Evolutionary conservation across 2,329 filamentous ascomycete species (phyloP).

Genomic region (Myotisia sp.): DNA sequence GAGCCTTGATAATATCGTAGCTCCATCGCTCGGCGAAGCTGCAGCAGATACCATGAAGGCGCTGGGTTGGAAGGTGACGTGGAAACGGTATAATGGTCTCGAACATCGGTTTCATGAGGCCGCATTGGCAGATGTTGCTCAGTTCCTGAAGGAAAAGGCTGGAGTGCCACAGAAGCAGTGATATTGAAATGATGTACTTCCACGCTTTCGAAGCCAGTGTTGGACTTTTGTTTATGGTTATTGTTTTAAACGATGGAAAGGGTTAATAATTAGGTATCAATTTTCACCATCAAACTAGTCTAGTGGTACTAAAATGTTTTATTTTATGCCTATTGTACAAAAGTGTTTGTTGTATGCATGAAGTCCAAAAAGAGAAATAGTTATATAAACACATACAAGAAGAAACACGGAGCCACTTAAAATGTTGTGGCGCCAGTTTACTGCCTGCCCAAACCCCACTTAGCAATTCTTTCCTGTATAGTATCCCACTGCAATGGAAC

Average conservation of each 20-base stretch:
- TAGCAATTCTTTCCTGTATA: constrained; percentile 71
- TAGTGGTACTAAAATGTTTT: too few species aligned
- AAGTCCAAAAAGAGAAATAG: too few species aligned
- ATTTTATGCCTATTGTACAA: too few species aligned
- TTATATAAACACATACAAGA: too few species aligned
- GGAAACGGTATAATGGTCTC: constrained; percentile 13
- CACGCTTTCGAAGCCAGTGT: background rate
- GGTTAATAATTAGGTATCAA: background rate
- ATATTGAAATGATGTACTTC: background rate
- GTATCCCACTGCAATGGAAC: constrained; percentile 69
- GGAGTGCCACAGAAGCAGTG: constrained; percentile 10
- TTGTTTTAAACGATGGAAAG: background rate
- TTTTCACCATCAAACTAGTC: too few species aligned
- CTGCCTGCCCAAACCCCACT: constrained; percentile 63
- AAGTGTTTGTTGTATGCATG: too few species aligned
- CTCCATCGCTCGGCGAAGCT: constrained; percentile 6
- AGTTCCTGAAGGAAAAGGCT: constrained; percentile 10
- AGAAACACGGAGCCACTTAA: too few species aligned
- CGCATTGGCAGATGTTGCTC: constrained; percentile 12
- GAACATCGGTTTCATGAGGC: constrained; percentile 11
- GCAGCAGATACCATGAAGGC: constrained; percentile 10
- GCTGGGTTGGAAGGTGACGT: constrained; percentile 13
- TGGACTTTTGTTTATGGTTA: background rate
- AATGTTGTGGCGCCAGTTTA: too few species aligned
- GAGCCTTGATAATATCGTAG: constrained; percentile 6